These are phyloP conservation scores for Tylopilus vinaceipallidus DNA, from an alignment of 768 basidiomycete species.

Conservation along the genomic window DNA sequence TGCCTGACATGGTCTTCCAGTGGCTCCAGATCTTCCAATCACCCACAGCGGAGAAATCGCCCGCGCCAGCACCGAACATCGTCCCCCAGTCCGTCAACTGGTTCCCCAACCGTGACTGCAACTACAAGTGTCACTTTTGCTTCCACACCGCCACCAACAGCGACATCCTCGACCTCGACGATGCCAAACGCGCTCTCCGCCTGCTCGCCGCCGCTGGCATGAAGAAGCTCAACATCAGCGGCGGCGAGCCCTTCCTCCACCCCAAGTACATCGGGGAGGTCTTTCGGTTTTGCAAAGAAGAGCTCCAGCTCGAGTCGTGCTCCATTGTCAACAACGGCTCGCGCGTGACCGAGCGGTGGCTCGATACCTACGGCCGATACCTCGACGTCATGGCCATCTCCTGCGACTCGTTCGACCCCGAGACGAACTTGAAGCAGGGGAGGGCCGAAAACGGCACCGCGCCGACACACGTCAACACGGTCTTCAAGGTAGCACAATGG, in stretches of 20 bases:
- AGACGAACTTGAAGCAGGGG: constrained; percentile 32
- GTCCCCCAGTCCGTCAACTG: constrained; percentile 17
- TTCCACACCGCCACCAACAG: constrained; percentile 33
- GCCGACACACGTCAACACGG: constrained; percentile 25
- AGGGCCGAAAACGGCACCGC: constrained; percentile 27
- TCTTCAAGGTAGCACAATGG: constrained; percentile 33
- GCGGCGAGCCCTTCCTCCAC: constrained; percentile 34
- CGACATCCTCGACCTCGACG: constrained; percentile 28
- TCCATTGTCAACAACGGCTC: constrained; percentile 32
- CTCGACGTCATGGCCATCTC: constrained; percentile 39
- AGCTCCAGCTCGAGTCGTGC: constrained; percentile 31
- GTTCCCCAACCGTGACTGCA: constrained; percentile 18
- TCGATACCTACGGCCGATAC: constrained; percentile 35
- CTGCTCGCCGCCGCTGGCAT: constrained; percentile 31
- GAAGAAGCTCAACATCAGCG: constrained; percentile 35
- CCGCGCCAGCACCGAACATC: constrained; percentile 5
- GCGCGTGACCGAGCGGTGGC: constrained; percentile 36
- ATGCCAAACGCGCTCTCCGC: constrained; percentile 30
- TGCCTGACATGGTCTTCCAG: neutral
- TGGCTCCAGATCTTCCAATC: constrained; percentile 1
- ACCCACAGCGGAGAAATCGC: neutral
- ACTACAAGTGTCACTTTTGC: constrained; percentile 36
- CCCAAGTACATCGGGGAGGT: constrained; percentile 32
- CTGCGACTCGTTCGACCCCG: constrained; percentile 34
- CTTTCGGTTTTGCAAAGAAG: constrained; percentile 33